Percentiles rank a stretch among this genome's conserved stretches.
These are phyloP conservation scores for Hirschfeldia incana DNA, from an alignment of 345 rosid genomes.

Conservation along the genomic window DNA sequence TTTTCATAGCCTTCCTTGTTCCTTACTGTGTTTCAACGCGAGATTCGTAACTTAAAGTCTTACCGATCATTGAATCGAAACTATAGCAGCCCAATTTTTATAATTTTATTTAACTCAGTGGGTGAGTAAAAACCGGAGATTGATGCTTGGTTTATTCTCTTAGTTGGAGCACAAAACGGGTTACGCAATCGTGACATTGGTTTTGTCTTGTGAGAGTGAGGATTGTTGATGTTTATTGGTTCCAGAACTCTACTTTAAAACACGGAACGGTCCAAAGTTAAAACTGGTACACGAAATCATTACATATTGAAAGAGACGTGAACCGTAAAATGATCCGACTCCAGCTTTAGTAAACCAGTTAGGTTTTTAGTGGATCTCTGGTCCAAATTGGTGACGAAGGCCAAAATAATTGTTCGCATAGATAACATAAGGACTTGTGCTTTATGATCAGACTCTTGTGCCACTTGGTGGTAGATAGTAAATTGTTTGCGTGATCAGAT, in stretches of 20 bases:
- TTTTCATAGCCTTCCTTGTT: not conserved
- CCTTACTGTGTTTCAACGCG: not conserved
- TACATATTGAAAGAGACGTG: not conserved
- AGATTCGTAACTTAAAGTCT: not conserved
- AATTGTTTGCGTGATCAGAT: constrained; percentile 4
- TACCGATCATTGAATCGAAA: not conserved
- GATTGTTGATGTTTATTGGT: constrained; percentile 23
- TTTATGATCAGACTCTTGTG: constrained; percentile 7
- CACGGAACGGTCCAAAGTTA: not conserved
- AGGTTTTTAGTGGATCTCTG: not conserved
- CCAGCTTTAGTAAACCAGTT: not conserved
- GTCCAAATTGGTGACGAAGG: not conserved
- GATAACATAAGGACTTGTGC: constrained; percentile 1
- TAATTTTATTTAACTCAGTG: not conserved
- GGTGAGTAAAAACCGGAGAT: not conserved
- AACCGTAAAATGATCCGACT: not conserved
- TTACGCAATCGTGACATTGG: constrained; percentile 11
- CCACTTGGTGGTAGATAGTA: constrained; percentile 22
- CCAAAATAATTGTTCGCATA: not conserved
- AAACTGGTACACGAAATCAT: not conserved
- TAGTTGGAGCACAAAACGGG: constrained; percentile 9
- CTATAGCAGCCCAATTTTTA: not conserved
- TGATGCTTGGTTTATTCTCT: constrained; percentile 6
- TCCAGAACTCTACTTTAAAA: not conserved
- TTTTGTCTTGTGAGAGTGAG: constrained; percentile 15